Conservation (phyloP, 441 rosid species). For the Adansonia grandidieri region DNA sequence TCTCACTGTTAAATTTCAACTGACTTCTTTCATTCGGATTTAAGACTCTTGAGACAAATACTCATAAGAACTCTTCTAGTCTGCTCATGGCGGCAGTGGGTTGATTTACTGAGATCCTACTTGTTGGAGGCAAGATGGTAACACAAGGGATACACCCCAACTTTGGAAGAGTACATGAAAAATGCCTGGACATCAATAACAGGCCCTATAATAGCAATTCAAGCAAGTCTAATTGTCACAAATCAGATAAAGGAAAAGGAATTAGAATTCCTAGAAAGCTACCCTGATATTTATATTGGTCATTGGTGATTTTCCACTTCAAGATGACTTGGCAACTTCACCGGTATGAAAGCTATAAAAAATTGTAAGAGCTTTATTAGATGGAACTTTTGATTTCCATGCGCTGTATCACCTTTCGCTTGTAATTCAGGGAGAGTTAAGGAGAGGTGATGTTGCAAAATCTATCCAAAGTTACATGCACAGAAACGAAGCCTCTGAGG, state of each 20-base stretch:
- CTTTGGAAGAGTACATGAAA: constrained; percentile 41
- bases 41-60: not conserved
- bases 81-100: constrained; percentile 39
- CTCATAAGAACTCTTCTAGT: constrained; percentile 1
- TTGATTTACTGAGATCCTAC: constrained; percentile 43
- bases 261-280: constrained; percentile 21
- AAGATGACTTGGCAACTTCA: constrained; percentile 54
- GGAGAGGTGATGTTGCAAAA: constrained; percentile 13
- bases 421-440: constrained; percentile 1
- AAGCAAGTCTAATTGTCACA: constrained; percentile 32
- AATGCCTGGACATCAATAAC: constrained; percentile 47
- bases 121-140: constrained; percentile 50
- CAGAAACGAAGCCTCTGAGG: not conserved
- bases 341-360: constrained; percentile 31
- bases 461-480: constrained; percentile 17
- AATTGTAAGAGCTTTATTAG: not conserved
- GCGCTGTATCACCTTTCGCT: not conserved
- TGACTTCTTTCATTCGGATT: not conserved
- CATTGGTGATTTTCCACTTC: constrained; percentile 45
- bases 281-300: constrained; percentile 38
- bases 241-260: constrained; percentile 19
- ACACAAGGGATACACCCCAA: constrained; percentile 37
- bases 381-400: not conserved
- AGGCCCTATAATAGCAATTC: constrained; percentile 35
- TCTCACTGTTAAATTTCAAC: not conserved